Base-by-base conservation (phyloP, 1,284 basidiomycete genomes). In the Omphalotus olearius region DNA sequence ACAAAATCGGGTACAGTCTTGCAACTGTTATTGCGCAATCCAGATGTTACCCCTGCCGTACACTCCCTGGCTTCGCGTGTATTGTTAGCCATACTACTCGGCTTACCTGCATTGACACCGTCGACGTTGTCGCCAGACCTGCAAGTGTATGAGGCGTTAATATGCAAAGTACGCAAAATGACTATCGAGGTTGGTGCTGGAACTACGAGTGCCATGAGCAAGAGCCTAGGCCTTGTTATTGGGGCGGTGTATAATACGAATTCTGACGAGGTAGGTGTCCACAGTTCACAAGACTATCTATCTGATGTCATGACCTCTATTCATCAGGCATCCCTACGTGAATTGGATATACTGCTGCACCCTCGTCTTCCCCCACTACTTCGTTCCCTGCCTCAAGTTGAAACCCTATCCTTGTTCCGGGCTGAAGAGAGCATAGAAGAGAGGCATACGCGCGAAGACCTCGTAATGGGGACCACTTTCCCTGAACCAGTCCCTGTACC, bases 361-460 rank as follows among this genome's bases (percentile, higher is more conserved):
- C 86, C 90, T 35, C 82, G 89, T 9, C 73, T 89, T 13, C 85
- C 90, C 1, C 85, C 89, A 1, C 68, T 90, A 11, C 71, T 91
- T 39, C 78, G 87, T 44, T 77, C 78, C 2, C 69, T 88, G 52
- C 85, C 86, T n/a, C 72, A 78, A 43, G 62, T 85, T 14, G 85
- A 87, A 56, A 66, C 73, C 3, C 60, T 89, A 11, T 75, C 80
- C 9, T 69, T 89, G 18, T 82, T 79, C 56, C 74, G 72, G 33
- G 65, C 69, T 6, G 85, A 88, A 58, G 84, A 86, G 61, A 72
- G 78, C 30, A 66, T 73, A 23, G 85, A 87, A 59, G 87, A 89
- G 64, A 60, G 54, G 1, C 71, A 71, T 26, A 60, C 68, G 14
- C 75, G 80, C 33, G 60, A 66, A 45, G 63, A 64, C 13, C 60